These are phyloP conservation scores for Phalaenopsis hybrid DNA, from an alignment of 116 monocot genomes.

Conservation along the genomic window DNA sequence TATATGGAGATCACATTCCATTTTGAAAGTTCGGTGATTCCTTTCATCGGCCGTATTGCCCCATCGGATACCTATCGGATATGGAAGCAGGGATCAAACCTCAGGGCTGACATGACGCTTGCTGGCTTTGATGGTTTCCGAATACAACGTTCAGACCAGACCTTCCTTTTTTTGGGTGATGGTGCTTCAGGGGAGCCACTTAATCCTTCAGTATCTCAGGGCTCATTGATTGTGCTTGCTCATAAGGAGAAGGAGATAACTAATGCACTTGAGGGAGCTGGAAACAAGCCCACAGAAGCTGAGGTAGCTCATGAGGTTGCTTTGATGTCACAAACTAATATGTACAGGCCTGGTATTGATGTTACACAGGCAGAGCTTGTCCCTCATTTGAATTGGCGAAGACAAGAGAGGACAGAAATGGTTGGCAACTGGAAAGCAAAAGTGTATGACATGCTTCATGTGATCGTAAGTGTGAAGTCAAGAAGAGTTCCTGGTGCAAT, in stretches of 20 bases:
- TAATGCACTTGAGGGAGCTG: slow-evolving; percentile 44
- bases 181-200: slow-evolving; percentile 11
- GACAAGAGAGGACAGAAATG: slow-evolving; percentile 42
- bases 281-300: slow-evolving; percentile 30
- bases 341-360: slow-evolving; percentile 43
- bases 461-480: slow-evolving; percentile 71
- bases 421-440: slow-evolving; percentile 55
- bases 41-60: slow-evolving; percentile 40
- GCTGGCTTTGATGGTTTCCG: slow-evolving; percentile 88
- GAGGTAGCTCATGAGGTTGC: slow-evolving; percentile 56
- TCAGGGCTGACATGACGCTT: slow-evolving; percentile 91
- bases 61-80: slow-evolving; percentile 46
- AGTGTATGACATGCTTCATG: slow-evolving; percentile 53
- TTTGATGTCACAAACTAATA: slow-evolving; percentile 40
- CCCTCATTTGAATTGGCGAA: slow-evolving; percentile 44
- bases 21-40: slow-evolving; percentile 52
- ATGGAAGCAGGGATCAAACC: slow-evolving; percentile 80
- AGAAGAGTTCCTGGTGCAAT: slow-evolving; percentile 95
- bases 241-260: slow-evolving; percentile 48
- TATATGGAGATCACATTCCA: slow-evolving; percentile 59
- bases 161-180: slow-evolving; percentile 75
- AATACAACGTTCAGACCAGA: slow-evolving; percentile 90
- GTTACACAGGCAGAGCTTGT: slow-evolving; percentile 47
- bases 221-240: slow-evolving; percentile 35
- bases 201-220: slow-evolving; percentile 16